phyloP scores from a whole-genome alignment of 1,284 basidiomycete genomes.

The Entoloma clypeatum region DNA sequence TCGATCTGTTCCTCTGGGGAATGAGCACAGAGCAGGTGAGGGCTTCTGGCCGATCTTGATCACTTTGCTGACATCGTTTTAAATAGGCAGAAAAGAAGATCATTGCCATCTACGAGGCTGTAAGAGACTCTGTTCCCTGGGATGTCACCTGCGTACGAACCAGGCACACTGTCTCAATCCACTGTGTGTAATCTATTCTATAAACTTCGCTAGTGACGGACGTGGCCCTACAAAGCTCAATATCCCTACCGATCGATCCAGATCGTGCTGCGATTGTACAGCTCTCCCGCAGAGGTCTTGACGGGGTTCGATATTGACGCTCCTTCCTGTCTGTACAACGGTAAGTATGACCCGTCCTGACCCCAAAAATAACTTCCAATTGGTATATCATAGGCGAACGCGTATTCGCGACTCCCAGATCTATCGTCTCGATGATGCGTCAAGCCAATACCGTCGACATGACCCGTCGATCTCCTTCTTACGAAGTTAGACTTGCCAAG shows the following conservation, averaged over 20 bases:
- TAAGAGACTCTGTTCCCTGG: constrained; percentile 60
- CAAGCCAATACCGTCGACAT: constrained; percentile 59
- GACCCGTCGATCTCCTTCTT: constrained; percentile 58
- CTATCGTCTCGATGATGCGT: constrained; percentile 54
- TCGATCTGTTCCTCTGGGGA: constrained; percentile 62
- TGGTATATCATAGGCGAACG: constrained; percentile 30
- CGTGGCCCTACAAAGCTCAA: constrained; percentile 37
- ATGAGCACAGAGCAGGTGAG: constrained; percentile 46
- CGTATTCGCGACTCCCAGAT: constrained; percentile 55
- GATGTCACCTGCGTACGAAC: constrained; percentile 61
- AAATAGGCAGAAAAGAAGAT: constrained; percentile 54
- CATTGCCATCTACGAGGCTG: constrained; percentile 52
- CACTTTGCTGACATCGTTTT: background rate
- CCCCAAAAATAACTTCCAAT: background rate
- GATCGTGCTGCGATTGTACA: constrained; percentile 53
- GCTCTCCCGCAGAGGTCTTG: constrained; percentile 56
- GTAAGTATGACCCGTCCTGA: constrained; percentile 26
- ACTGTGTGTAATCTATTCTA: constrained; percentile 35
- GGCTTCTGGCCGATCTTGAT: background rate
- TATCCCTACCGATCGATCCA: constrained; percentile 59
- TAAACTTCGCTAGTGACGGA: background rate
- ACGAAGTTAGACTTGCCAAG: constrained; percentile 56
- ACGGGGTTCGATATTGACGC: constrained; percentile 62
- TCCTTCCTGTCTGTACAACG: constrained; percentile 55
- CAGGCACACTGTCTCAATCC: constrained; percentile 59